Evolutionary conservation across 345 rosid genomes (phyloP).

Genomic region (Draba incana): DNA sequence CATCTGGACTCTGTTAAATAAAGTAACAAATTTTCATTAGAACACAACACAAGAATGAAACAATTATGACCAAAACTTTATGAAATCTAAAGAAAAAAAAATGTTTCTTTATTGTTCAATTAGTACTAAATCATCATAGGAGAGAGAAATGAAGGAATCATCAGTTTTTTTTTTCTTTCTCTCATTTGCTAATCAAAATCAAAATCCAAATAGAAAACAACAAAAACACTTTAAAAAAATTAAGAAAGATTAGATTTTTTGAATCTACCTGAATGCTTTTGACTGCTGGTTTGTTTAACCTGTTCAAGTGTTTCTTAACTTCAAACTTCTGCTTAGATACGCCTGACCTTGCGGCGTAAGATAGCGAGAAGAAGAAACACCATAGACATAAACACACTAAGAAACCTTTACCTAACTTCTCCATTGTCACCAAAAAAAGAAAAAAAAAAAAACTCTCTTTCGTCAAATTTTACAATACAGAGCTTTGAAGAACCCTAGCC

Average conservation of each 20-base stretch:
- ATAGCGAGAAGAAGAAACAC: slow-evolving; percentile 47
- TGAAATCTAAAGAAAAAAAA: slow-evolving; percentile 13
- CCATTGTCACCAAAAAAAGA: background rate
- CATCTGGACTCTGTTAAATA: slow-evolving; percentile 69
- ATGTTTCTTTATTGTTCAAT: slow-evolving; percentile 22
- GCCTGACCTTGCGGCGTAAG: slow-evolving; percentile 66
- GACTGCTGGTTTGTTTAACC: slow-evolving; percentile 83
- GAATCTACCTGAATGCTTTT: slow-evolving; percentile 71
- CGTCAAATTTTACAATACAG: too few species aligned
- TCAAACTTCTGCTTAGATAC: slow-evolving; percentile 70
- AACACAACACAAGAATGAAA: background rate
- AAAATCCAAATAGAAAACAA: slow-evolving; percentile 29
- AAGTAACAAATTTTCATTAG: slow-evolving; percentile 16
- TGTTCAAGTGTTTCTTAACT: slow-evolving; percentile 82
- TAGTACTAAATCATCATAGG: slow-evolving; percentile 32
- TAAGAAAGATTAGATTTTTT: slow-evolving; percentile 9
- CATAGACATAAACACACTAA: slow-evolving; percentile 47
- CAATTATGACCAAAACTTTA: slow-evolving; percentile 29
- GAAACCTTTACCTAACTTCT: slow-evolving; percentile 39
- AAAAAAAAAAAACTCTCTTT: too few species aligned
- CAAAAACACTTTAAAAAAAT: background rate
- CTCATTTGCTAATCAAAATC: background rate
- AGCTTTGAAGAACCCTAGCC: slow-evolving; percentile 5
- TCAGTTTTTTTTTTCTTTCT: slow-evolving; percentile 23
- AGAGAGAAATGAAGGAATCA: slow-evolving; percentile 38